phyloP scores from a whole-genome alignment of 352 stramenopile genomes.

The Aphanomyces cochlioides region DNA sequence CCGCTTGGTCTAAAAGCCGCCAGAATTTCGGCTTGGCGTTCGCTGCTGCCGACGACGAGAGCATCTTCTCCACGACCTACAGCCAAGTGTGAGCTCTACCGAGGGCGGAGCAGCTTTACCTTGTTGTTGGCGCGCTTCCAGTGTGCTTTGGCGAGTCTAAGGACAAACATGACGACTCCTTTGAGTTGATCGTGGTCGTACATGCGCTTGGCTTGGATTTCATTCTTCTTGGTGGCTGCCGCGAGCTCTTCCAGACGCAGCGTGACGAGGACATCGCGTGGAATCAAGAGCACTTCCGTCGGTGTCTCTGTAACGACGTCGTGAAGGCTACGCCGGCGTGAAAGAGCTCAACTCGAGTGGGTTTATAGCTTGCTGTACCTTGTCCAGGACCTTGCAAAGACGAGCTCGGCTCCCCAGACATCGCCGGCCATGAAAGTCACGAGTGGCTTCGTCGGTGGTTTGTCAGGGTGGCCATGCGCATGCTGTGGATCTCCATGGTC shows the following conservation, averaged over 20 bases:
- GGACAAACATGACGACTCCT: background rate
- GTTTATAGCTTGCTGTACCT: slow-evolving; percentile 20
- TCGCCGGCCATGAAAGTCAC: slow-evolving; percentile 22
- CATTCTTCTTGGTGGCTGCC: background rate
- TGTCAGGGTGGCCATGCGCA: background rate
- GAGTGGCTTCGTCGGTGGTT: background rate
- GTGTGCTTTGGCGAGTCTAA: slow-evolving; percentile 28
- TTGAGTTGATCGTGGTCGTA: background rate
- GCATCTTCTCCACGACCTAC: slow-evolving; percentile 17
- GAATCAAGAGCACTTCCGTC: background rate
- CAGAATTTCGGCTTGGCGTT: slow-evolving; percentile 21
- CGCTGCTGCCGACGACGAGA: background rate
- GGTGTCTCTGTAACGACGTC: slow-evolving; percentile 12
- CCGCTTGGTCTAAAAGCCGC: slow-evolving; percentile 21
- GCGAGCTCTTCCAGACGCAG: background rate
- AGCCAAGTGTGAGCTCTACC: background rate
- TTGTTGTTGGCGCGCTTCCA: slow-evolving; percentile 28
- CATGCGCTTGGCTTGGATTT: slow-evolving; percentile 19
- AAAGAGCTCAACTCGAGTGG: background rate
- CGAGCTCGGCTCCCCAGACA: slow-evolving; percentile 23
- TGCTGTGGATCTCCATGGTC: background rate
- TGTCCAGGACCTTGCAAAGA: background rate
- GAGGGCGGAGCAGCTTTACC: background rate
- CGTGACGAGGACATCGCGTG: background rate
- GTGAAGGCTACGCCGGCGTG: slow-evolving; percentile 4